Evolutionary conservation across 2,329 filamentous ascomycete genomes (phyloP).

Genomic region (Teratosphaeria pseudoeucalypti): DNA sequence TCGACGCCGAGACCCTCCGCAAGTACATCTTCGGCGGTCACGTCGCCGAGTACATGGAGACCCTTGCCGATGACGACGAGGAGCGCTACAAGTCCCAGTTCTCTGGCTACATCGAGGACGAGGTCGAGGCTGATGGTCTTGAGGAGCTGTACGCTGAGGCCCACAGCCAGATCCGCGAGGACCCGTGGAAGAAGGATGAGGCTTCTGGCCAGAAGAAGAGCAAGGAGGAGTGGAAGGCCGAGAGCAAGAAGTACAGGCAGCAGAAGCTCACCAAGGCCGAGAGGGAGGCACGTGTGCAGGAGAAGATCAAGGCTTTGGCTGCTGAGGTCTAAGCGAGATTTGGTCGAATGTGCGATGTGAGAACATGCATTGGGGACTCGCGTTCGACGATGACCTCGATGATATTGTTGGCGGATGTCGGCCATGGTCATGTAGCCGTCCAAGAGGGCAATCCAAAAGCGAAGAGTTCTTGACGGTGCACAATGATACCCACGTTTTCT

Average conservation of each 20-base stretch:
- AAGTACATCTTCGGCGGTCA: conserved; percentile 99
- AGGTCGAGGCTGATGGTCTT: conserved; percentile 88
- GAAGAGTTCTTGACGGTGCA: not conserved
- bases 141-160: conserved; percentile 88
- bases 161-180: conserved; percentile 92
- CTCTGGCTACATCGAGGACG: conserved; percentile 93
- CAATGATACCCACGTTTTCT: not conserved
- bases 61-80: conserved; percentile 97
- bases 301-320: conserved; percentile 78
- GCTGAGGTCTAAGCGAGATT: conserved; percentile 15
- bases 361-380: not conserved
- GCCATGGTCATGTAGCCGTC: not conserved
- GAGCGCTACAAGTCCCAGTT: conserved; percentile 99
- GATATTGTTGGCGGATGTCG: not conserved
- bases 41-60: conserved; percentile 99
- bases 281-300: conserved; percentile 74
- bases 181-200: conserved; percentile 89
- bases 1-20: conserved; percentile 91
- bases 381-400: not conserved
- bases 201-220: conserved; percentile 74
- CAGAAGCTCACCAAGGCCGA: conserved; percentile 72
- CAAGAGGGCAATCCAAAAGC: not conserved
- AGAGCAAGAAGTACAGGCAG: conserved; percentile 80
- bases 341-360: not conserved
- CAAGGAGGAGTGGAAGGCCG: conserved; percentile 67